phyloP scores from a whole-genome alignment of 805 yeast genomes.

The Candida methanosorbosa region DNA sequence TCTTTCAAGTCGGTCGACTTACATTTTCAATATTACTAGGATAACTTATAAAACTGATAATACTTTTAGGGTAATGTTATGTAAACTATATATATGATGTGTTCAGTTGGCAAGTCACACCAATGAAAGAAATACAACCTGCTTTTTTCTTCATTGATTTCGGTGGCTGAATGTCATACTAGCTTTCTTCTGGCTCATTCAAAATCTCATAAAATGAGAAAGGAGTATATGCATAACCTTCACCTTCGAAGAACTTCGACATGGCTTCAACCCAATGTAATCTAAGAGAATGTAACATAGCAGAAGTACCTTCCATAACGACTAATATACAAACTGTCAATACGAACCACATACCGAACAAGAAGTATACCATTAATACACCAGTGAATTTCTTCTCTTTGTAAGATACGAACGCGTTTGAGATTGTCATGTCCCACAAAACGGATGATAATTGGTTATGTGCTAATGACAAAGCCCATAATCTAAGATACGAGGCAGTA shows the following conservation, averaged over 20 bases:
- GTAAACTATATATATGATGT: too few species aligned
- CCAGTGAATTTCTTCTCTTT: conserved; percentile 46
- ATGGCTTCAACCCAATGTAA: conserved; percentile 79
- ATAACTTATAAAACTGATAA: too few species aligned
- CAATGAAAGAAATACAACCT: too few species aligned
- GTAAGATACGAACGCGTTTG: conserved; percentile 40
- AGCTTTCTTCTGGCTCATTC: too few species aligned
- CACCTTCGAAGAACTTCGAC: conserved; percentile 76
- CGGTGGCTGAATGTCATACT: too few species aligned
- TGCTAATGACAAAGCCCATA: conserved; percentile 75
- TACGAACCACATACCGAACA: conserved; percentile 71
- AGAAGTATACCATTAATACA: conserved; percentile 44
- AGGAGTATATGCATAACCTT: conserved; percentile 61
- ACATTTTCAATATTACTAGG: too few species aligned
- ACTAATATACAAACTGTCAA: conserved; percentile 63
- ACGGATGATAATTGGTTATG: conserved; percentile 74
- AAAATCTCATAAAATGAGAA: conserved; percentile 36
- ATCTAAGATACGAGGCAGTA: conserved; percentile 68
- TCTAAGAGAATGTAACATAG: conserved; percentile 71
- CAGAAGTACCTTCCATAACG: conserved; percentile 79
- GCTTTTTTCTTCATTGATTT: too few species aligned
- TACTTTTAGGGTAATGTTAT: too few species aligned
- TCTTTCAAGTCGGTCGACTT: too few species aligned
- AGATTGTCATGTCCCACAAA: conserved; percentile 69
- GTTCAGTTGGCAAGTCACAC: too few species aligned